A percentile compares a stretch with the other conserved stretches of the same genome.
phyloP scores from a whole-genome alignment of 2,329 filamentous ascomycete species.

The Stachybotrys elegans region DNA sequence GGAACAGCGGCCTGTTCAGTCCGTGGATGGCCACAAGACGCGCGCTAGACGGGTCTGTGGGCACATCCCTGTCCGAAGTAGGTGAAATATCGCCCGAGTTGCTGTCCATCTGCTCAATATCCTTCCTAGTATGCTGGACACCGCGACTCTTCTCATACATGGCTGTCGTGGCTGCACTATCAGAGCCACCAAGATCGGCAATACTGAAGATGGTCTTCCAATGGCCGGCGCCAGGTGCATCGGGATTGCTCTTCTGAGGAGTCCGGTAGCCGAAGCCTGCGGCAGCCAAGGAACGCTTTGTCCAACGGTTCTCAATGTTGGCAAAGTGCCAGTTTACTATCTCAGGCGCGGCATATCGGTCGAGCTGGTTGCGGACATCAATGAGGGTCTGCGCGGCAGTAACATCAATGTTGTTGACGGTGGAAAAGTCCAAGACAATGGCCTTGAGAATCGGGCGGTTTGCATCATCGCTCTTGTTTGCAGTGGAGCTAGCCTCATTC shows the following conservation, averaged over 20 bases:
- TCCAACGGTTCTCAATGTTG: constrained; percentile 49
- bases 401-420: constrained; percentile 51
- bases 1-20: constrained; percentile 47
- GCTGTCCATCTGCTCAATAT: constrained; percentile 21
- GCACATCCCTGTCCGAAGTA: constrained; percentile 21
- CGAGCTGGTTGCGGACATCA: constrained; percentile 49
- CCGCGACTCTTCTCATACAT: constrained; percentile 48
- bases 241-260: constrained; percentile 17
- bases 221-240: constrained; percentile 19
- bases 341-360: constrained; percentile 42
- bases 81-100: constrained; percentile 13
- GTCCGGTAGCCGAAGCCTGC: constrained; percentile 46
- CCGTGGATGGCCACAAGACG: constrained; percentile 35
- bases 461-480: constrained; percentile 23
- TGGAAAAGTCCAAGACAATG: constrained; percentile 51
- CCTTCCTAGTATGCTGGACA: constrained; percentile 11
- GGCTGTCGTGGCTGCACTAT: constrained; percentile 54
- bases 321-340: constrained; percentile 47
- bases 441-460: constrained; percentile 47
- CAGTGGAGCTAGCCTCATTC: constrained; percentile 45
- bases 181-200: constrained; percentile 71
- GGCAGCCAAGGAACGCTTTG: constrained; percentile 47
- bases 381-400: constrained; percentile 50
- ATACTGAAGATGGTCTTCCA: constrained; percentile 86
- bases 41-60: constrained; percentile 20